These are phyloP conservation scores for Raffaelea deltoideospora DNA, from an alignment of 2,329 filamentous ascomycete species.

Conservation along the genomic window DNA sequence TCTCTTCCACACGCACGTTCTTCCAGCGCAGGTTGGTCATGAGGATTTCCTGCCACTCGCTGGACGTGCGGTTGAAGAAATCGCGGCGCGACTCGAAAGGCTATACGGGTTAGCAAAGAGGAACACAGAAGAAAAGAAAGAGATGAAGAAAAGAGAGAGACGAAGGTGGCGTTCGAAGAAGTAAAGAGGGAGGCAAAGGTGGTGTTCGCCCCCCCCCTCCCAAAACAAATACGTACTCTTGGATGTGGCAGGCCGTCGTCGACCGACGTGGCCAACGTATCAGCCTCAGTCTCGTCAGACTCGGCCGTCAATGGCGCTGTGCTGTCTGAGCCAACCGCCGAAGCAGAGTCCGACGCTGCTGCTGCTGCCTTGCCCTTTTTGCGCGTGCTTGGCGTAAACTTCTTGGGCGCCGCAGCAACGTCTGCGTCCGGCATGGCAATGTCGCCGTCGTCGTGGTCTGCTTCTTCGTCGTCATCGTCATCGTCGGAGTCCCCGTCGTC, in stretches of 20 bases:
- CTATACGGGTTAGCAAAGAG: conserved; percentile 25
- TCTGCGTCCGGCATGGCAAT: conserved; percentile 32
- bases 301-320: conserved; percentile 25
- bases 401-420: conserved; percentile 31
- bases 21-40: conserved; percentile 60
- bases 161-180: not conserved
- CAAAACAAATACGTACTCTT: conserved; percentile 26
- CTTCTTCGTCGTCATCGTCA: conserved; percentile 42
- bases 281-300: conserved; percentile 33
- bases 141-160: not conserved
- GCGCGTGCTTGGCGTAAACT: conserved; percentile 37
- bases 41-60: conserved; percentile 80
- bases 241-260: conserved; percentile 65
- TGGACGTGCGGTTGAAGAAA: conserved; percentile 78
- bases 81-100: conserved; percentile 85
- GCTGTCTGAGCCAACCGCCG: conserved; percentile 26
- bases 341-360: conserved; percentile 28
- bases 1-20: conserved; percentile 48
- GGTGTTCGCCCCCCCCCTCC: too few species aligned
- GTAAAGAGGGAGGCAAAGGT: conserved; percentile 4
- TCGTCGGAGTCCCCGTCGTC: conserved; percentile 46
- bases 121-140: not conserved
- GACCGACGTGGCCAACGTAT: conserved; percentile 33
- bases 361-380: conserved; percentile 30
- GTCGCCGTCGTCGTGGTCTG: conserved; percentile 37